Evolutionary conservation across 2,329 filamentous ascomycete genomes (phyloP).

Genomic region (Monilinia aucupariae): DNA sequence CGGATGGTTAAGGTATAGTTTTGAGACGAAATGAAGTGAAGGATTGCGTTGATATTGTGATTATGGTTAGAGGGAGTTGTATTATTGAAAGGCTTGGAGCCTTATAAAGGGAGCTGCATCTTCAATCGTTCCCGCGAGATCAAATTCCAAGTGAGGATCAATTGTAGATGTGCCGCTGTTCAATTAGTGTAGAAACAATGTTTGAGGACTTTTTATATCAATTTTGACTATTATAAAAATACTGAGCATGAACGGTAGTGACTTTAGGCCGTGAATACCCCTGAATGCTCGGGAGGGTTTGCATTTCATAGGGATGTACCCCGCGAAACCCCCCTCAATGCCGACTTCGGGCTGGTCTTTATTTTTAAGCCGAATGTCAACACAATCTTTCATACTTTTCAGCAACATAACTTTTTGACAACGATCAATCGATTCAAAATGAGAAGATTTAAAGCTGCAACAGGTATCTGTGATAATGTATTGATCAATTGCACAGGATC

Average conservation of each 20-base stretch:
- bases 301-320: not conserved
- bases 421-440: constrained; percentile 29
- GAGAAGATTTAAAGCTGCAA: constrained; percentile 31
- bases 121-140: not conserved
- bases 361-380: constrained; percentile 17
- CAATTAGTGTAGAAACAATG: constrained; percentile 24
- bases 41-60: constrained; percentile 18
- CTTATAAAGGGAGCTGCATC: constrained; percentile 7
- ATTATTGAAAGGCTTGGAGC: constrained; percentile 15
- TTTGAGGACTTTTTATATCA: constrained; percentile 1
- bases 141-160: constrained; percentile 4
- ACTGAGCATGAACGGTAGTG: not conserved
- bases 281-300: not conserved
- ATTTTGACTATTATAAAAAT: not conserved
- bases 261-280: not conserved
- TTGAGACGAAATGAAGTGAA: constrained; percentile 42
- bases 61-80: constrained; percentile 9
- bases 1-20: constrained; percentile 69
- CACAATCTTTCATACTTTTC: constrained; percentile 10
- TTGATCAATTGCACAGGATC: constrained; percentile 15
- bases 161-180: constrained; percentile 22
- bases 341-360: constrained; percentile 7
- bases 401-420: constrained; percentile 9
- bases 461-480: constrained; percentile 23
- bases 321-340: not conserved